Evolutionary conservation across 768 basidiomycete species (phyloP), one percentile per base, ranked within the genome.

Genomic region (Pisolithus microcarpus): DNA sequence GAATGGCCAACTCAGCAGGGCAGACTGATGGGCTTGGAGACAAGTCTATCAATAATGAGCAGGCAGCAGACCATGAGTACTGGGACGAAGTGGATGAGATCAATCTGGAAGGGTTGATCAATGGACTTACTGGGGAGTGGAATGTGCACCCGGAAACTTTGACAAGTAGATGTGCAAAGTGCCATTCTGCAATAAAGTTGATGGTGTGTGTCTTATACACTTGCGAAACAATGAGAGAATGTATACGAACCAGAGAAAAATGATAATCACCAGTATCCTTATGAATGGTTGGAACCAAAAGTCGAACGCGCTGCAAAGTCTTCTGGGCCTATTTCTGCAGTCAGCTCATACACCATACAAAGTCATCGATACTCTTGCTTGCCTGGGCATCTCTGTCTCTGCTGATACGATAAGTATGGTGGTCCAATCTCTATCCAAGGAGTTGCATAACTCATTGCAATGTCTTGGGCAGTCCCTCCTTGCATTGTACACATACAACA

Each of bases 401-500:
- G 37, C 53, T 7, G 53, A 56, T 8, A 24, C 62, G 1, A 67
- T 67, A n/a, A 50, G 65, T 38, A 15, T 53, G 5, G 56, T 59
- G 4, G 39, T 68, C n/a, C 42, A 44, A 15, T 65, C 55, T 44
- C 55, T 70, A 7, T 67, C 67, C 3, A 51, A 46, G 5, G 54
- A 67, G 36, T 54, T 66, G 1, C 31, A 30, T 11, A 13, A 28
- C 0, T 30, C 38, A 6, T 54, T 70, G 5, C 43, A 49, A 5
- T 15, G 38, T 15, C 54, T 67, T n/a, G 68, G 65, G 0, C 45
- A 56, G 24, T 61, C 59, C 5, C 52, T 69, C 5, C 46, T 61
- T 1, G 52, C 61, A 1, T 48, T 54, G 4, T 70, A 64, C 54
- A 68, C 70, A 4, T 76, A 71, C 21, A 69, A 77, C 50, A 77